These are phyloP conservation scores for Nigrospora oryzae DNA, from an alignment of 2,329 filamentous ascomycete genomes.

Conservation along the genomic window DNA sequence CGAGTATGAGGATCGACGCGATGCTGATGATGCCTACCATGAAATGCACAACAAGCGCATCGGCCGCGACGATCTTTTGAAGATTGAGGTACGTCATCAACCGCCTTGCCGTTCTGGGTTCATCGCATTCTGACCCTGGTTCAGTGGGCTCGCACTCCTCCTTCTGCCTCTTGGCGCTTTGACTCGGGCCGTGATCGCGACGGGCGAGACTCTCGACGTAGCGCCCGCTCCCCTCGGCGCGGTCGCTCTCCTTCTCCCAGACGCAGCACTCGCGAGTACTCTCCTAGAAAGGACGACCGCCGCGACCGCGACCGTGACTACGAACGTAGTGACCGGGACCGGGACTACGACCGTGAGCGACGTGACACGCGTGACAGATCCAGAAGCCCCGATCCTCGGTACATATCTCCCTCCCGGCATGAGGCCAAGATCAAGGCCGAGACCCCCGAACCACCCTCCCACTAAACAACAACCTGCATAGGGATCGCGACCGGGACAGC, in stretches of 20 bases:
- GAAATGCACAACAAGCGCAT: slow-evolving; percentile 99
- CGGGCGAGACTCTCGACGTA: slow-evolving; percentile 35
- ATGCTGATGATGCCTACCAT: slow-evolving; percentile 97
- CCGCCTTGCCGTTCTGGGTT: too few species aligned
- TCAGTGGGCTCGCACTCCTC: slow-evolving; percentile 98
- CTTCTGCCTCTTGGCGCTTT: slow-evolving; percentile 96
- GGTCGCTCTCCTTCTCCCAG: slow-evolving; percentile 73
- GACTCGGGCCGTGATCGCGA: slow-evolving; percentile 80
- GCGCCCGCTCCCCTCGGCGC: slow-evolving; percentile 55
- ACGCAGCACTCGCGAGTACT: slow-evolving; percentile 69
- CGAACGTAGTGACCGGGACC: slow-evolving; percentile 49
- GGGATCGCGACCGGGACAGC: slow-evolving; percentile 37
- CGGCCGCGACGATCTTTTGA: slow-evolving; percentile 87
- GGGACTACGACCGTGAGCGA: slow-evolving; percentile 45
- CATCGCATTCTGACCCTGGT: not conserved
- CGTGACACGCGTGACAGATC: slow-evolving; percentile 54
- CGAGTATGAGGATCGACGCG: slow-evolving; percentile 96
- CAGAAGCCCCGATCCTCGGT: slow-evolving; percentile 53
- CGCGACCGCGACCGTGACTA: slow-evolving; percentile 62
- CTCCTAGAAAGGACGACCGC: slow-evolving; percentile 81
- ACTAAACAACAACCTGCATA: not conserved
- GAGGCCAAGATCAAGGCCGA: slow-evolving; percentile 1
- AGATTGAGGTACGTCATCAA: slow-evolving; percentile 73
- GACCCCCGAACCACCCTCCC: slow-evolving; percentile 1
- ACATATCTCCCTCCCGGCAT: slow-evolving; percentile 7